Evolutionary conservation across 1,284 basidiomycete species (phyloP).

Genomic region (Cutaneotrichosporon cavernicola): DNA sequence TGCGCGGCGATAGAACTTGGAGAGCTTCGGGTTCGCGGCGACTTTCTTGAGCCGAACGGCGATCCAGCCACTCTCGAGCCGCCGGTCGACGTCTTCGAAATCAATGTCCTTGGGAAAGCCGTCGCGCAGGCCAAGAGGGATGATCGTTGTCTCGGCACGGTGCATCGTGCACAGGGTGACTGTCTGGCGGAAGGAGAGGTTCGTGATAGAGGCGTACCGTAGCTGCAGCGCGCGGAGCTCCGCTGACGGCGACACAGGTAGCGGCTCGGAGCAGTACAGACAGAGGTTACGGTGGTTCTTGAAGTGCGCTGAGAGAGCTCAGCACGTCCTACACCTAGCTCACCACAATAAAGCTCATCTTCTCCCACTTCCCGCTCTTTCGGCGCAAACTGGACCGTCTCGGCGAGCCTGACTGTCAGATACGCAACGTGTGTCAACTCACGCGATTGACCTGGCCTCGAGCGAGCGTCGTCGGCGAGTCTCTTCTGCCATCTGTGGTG

Average conservation of each 20-base stretch:
- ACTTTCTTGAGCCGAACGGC: slow-evolving; percentile 31
- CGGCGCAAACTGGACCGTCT: not conserved
- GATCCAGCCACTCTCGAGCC: slow-evolving; percentile 36
- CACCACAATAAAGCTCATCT: slow-evolving; percentile 15
- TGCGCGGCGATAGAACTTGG: slow-evolving; percentile 27
- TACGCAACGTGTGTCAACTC: not conserved
- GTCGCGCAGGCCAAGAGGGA: slow-evolving; percentile 40
- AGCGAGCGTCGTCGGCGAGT: slow-evolving; percentile 4
- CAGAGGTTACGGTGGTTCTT: slow-evolving; percentile 13
- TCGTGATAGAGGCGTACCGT: not conserved
- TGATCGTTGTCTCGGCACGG: slow-evolving; percentile 36
- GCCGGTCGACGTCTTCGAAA: slow-evolving; percentile 30
- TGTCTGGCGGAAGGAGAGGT: slow-evolving; percentile 2
- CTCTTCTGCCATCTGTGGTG: not conserved
- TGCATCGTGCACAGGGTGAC: slow-evolving; percentile 42
- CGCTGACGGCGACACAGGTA: slow-evolving; percentile 27
- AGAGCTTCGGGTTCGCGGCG: slow-evolving; percentile 26
- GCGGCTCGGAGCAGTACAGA: slow-evolving; percentile 31
- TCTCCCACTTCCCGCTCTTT: not conserved
- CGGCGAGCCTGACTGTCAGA: not conserved
- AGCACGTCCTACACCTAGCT: not conserved
- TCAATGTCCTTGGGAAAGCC: slow-evolving; percentile 43
- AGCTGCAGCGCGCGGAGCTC: slow-evolving; percentile 17
- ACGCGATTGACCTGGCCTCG: not conserved
- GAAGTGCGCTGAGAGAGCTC: slow-evolving; percentile 8